phyloP scores from a whole-genome alignment of 164 flowering plant species.

The Chimonanthus salicifolius region DNA sequence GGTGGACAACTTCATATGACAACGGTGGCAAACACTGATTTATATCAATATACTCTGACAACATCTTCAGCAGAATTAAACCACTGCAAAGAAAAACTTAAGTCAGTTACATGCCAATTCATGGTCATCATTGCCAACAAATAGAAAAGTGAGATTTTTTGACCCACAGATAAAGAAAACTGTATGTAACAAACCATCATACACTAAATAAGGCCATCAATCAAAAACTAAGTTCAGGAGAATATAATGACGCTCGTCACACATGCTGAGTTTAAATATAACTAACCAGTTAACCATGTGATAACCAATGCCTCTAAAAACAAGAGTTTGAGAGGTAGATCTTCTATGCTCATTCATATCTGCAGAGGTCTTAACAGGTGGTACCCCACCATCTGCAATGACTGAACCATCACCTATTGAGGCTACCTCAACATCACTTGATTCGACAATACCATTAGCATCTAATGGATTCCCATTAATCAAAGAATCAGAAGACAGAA shows the following conservation, averaged over 20 bases:
- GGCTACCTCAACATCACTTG: conserved; percentile 16
- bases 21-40: conserved; percentile 62
- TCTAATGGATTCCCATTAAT: conserved; percentile 24
- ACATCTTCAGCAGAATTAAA: conserved; percentile 93
- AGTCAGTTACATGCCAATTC: not conserved
- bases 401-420: conserved; percentile 25
- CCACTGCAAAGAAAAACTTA: conserved; percentile 51
- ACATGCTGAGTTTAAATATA: conserved; percentile 12
- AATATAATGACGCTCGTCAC: not conserved
- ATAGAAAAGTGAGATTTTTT: not conserved
- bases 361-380: conserved; percentile 16
- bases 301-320: conserved; percentile 62
- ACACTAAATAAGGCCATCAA: not conserved
- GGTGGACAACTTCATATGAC: conserved; percentile 86
- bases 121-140: not conserved
- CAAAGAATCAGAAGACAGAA: conserved; percentile 36
- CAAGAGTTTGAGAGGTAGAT: conserved; percentile 50
- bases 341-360: conserved; percentile 54
- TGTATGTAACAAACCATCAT: not conserved
- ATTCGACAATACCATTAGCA: conserved; percentile 17
- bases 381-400: conserved; percentile 17
- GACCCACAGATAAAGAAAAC: no score
- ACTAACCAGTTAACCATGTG: conserved; percentile 99
- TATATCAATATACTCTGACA: conserved; percentile 94
- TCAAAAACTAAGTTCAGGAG: not conserved